Base-by-base conservation (phyloP, 2,329 filamentous ascomycete genomes). In the Fusarium abutilonis region DNA sequence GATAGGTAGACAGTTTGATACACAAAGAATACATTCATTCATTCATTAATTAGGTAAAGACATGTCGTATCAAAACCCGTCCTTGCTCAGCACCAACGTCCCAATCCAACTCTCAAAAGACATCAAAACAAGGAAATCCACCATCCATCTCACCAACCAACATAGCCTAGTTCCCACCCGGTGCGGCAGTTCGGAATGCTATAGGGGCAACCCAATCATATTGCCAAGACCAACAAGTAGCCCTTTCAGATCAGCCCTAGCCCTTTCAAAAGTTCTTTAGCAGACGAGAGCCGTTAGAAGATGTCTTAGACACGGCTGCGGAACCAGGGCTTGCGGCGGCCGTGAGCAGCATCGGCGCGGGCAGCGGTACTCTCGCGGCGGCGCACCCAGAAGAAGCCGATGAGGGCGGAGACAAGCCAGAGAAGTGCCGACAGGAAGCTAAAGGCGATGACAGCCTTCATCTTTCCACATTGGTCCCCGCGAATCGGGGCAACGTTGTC, bases 371-470 rank as follows among this genome's bases (percentile, higher is more conserved):
- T 63, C 59, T 75, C 73, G 28, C 70, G 74, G 59, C 77, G 76
- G 56, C 77, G 80, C 17, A 82, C 77, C 83, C 83, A 86, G 71
- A 83, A 79, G 66, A 85, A 71, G 41, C 82, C 85, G 39, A 91
- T 70, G 17, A 89, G 69, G 14, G 82, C 83, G 42, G 86, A 89
- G 11, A 80, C 83, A 36, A 92, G 82, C 89, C 89, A 93, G 70
- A 87, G 80, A 64, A 90, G 81, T 52, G 88, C 88, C 3, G 87
- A 88, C 51, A 92, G 75, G 77, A 93, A 93, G 44, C 82, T 78
- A 70, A 93, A 92, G 5, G 89, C 89, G 67, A 91, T 83, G 60
- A 85, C 81, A 36, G 90, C 85, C 77, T 89, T 91, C 83, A 86
- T 90, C 67, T 86, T 83, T 55, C 84, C 81, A 75, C 90, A 94